Evolutionary conservation across 2,329 filamentous ascomycete species (phyloP).

Genomic region (Chalaropsis ovoidea): DNA sequence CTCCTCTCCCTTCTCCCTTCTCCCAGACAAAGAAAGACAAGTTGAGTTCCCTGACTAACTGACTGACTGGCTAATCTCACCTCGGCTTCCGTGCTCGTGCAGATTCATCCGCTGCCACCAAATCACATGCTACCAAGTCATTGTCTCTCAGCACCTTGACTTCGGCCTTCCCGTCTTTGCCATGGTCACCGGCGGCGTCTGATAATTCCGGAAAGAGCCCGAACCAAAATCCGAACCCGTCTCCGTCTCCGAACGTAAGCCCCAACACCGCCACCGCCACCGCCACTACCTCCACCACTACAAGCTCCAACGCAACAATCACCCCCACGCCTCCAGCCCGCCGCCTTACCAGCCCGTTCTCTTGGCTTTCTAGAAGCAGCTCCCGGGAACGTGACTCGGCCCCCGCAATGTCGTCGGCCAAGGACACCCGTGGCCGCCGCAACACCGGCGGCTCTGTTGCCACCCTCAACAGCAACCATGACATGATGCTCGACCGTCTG

Average conservation of each 20-base stretch:
- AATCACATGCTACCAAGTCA: constrained; percentile 36
- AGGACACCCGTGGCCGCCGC: constrained; percentile 39
- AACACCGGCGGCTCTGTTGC: constrained; percentile 73
- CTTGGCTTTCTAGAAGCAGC: constrained; percentile 61
- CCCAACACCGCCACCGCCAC: constrained; percentile 34
- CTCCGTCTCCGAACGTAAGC: constrained; percentile 30
- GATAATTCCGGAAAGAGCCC: constrained; percentile 41
- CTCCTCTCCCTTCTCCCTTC: not conserved
- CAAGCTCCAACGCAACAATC: constrained; percentile 26
- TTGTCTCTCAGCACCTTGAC: constrained; percentile 61
- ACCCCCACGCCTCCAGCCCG: constrained; percentile 40
- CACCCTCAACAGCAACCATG: constrained; percentile 69
- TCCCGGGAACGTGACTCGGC: constrained; percentile 37
- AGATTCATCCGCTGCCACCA: constrained; percentile 19
- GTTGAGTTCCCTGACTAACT: not conserved
- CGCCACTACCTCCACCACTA: constrained; percentile 29
- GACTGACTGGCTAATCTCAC: constrained; percentile 26
- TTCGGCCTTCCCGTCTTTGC: constrained; percentile 59
- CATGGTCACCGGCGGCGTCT: constrained; percentile 53
- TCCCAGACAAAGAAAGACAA: constrained; percentile 10
- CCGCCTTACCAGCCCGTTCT: constrained; percentile 80
- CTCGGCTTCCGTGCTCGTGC: constrained; percentile 11
- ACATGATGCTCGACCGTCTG: constrained; percentile 66
- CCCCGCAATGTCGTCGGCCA: constrained; percentile 47
- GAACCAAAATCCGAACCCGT: constrained; percentile 32